Conservation (phyloP, 208 protist species). For the Tritrichomonas musculus region DNA sequence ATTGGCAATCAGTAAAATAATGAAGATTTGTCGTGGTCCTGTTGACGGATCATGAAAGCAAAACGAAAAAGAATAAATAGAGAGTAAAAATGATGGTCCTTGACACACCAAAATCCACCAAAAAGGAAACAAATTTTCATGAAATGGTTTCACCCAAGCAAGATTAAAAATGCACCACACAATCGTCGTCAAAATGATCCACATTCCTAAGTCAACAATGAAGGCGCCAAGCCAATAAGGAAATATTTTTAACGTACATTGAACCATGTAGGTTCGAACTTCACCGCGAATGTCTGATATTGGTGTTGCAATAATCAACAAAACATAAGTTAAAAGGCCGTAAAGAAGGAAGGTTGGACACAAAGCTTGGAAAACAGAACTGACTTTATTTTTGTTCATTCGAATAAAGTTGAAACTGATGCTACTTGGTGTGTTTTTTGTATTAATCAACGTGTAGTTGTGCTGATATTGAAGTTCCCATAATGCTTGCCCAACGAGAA, state of each 20-base stretch:
- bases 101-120: neutral
- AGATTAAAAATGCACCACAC: neutral
- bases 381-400: neutral
- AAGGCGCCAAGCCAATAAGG: neutral
- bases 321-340: neutral
- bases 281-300: neutral
- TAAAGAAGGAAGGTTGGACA: neutral
- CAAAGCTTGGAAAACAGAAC: neutral
- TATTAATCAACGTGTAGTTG: too few species aligned
- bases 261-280: neutral
- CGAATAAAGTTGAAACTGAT: neutral
- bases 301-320: neutral
- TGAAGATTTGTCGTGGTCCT: neutral
- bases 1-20: neutral
- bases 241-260: neutral
- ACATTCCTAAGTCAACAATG: neutral
- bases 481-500: too few species aligned
- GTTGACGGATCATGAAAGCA: neutral
- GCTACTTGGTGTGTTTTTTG: too few species aligned
- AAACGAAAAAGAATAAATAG: neutral
- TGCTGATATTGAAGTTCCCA: neutral
- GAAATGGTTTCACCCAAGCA: neutral
- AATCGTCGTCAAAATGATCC: neutral
- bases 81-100: neutral
- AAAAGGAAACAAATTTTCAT: neutral